Evolutionary conservation across 768 basidiomycete species (phyloP).

Genomic region (Dentipellis fragilis): DNA sequence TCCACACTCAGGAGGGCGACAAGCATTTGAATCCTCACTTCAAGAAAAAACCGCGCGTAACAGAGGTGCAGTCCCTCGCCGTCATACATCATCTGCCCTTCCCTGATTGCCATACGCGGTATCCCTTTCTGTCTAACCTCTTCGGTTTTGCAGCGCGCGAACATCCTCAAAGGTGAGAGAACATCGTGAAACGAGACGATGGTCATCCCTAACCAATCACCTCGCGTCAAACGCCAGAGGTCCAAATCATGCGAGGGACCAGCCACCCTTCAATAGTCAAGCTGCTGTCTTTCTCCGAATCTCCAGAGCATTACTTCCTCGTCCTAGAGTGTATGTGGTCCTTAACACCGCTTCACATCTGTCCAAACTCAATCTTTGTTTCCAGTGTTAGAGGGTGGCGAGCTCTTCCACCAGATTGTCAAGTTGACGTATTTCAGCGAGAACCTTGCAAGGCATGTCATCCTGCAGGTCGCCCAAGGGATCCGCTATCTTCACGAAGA

Average conservation of each 20-base stretch:
- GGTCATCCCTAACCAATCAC: background rate
- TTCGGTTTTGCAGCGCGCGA: constrained; percentile 63
- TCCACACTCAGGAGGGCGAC: constrained; percentile 61
- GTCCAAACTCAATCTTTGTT: constrained; percentile 7
- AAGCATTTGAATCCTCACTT: constrained; percentile 90
- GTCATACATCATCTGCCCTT: constrained; percentile 9
- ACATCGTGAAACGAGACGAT: background rate
- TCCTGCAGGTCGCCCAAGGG: constrained; percentile 88
- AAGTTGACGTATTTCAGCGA: constrained; percentile 99
- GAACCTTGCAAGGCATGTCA: constrained; percentile 93
- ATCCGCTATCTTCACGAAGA: constrained; percentile 96
- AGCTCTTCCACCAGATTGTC: constrained; percentile 98
- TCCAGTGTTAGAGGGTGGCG: constrained; percentile 93
- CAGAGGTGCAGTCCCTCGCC: constrained; percentile 67
- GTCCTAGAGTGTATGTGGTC: constrained; percentile 71
- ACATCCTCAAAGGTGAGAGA: constrained; percentile 82
- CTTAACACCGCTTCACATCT: background rate
- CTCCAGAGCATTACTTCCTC: constrained; percentile 87
- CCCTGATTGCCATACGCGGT: constrained; percentile 8
- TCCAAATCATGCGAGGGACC: constrained; percentile 96
- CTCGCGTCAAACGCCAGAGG: constrained; percentile 46
- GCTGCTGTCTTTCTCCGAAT: constrained; percentile 86
- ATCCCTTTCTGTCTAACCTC: constrained; percentile 12
- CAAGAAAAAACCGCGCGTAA: constrained; percentile 95
- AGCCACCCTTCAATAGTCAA: constrained; percentile 91